These are phyloP conservation scores for Guyanaporus albipodus DNA, from an alignment of 768 basidiomycete species.

Conservation along the genomic window DNA sequence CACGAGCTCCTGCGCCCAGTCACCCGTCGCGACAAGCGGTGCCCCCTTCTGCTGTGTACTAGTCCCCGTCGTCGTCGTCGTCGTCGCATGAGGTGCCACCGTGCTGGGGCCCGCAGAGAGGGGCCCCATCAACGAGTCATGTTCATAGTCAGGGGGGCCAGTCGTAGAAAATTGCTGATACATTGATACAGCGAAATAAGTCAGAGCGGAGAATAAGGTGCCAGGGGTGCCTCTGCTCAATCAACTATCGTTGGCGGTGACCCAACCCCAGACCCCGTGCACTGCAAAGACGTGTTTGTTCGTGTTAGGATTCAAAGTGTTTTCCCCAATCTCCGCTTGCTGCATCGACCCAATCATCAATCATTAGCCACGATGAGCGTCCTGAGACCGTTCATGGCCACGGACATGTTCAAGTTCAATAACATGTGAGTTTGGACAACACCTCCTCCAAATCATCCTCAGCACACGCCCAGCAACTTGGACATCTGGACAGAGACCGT, in stretches of 20 bases:
- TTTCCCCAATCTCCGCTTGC: background rate
- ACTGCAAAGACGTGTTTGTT: slow-evolving; percentile 26
- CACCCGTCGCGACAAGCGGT: slow-evolving; percentile 74
- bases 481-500: slow-evolving; percentile 99
- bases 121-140: slow-evolving; percentile 29
- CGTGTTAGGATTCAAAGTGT: slow-evolving; percentile 28
- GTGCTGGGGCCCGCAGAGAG: slow-evolving; percentile 33
- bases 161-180: slow-evolving; percentile 35
- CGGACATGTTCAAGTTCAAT: slow-evolving; percentile 91
- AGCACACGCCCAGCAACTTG: slow-evolving; percentile 59
- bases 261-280: slow-evolving; percentile 23
- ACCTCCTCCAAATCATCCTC: background rate
- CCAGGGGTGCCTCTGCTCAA: slow-evolving; percentile 26
- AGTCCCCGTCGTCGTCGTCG: slow-evolving; percentile 19
- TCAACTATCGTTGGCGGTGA: slow-evolving; percentile 1
- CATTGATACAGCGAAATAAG: slow-evolving; percentile 29
- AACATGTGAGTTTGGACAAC: slow-evolving; percentile 57
- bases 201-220: slow-evolving; percentile 19
- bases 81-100: slow-evolving; percentile 30
- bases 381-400: slow-evolving; percentile 79
- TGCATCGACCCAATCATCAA: background rate
- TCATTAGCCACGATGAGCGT: slow-evolving; percentile 47
- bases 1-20: slow-evolving; percentile 85
- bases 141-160: slow-evolving; percentile 33
- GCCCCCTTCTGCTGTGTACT: slow-evolving; percentile 27